phyloP scores from a whole-genome alignment of 2,329 filamentous ascomycete genomes.

The Fusarium foetens region DNA sequence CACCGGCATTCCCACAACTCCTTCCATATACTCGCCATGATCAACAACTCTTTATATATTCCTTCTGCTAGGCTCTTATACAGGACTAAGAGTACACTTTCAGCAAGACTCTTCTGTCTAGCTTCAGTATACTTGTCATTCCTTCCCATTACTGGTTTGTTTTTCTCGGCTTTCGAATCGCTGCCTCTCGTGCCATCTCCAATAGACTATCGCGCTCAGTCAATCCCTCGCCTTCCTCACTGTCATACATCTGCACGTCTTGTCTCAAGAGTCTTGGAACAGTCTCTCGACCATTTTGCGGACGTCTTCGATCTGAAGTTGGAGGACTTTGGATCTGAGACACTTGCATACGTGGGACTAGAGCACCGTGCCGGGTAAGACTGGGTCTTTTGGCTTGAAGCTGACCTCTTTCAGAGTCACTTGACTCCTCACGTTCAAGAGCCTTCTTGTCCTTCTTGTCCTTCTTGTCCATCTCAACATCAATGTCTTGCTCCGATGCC shows the following conservation, averaged over 20 bases:
- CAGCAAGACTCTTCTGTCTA: fast-evolving
- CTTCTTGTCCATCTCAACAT: not conserved
- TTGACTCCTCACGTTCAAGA: too few relatives aligned
- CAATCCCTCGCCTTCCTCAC: fast-evolving
- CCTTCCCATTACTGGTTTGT: fast-evolving
- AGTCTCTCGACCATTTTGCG: too few relatives aligned
- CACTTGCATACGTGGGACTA: not conserved
- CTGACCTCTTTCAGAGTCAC: too few relatives aligned
- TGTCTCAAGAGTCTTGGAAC: not conserved
- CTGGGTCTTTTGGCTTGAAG: not conserved
- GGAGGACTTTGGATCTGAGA: too few relatives aligned
- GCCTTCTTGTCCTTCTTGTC: too few relatives aligned
- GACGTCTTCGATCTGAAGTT: not conserved
- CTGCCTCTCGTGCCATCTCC: fast-evolving
- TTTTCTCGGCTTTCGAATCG: not conserved
- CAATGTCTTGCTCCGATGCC: not conserved
- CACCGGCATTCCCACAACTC: fast-evolving
- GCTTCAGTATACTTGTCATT: fast-evolving
- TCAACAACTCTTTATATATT: fast-evolving
- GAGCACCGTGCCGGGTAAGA: fast-evolving
- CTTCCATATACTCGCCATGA: fast-evolving
- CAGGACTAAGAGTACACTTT: fast-evolving
- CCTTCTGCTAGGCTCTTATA: fast-evolving
- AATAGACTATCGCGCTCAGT: fast-evolving
- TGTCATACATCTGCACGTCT: not conserved